Evolutionary conservation across 2,329 filamentous ascomycete genomes (phyloP), one percentile per base, ranked within the genome.

Genomic region (Cryphonectria radicalis): DNA sequence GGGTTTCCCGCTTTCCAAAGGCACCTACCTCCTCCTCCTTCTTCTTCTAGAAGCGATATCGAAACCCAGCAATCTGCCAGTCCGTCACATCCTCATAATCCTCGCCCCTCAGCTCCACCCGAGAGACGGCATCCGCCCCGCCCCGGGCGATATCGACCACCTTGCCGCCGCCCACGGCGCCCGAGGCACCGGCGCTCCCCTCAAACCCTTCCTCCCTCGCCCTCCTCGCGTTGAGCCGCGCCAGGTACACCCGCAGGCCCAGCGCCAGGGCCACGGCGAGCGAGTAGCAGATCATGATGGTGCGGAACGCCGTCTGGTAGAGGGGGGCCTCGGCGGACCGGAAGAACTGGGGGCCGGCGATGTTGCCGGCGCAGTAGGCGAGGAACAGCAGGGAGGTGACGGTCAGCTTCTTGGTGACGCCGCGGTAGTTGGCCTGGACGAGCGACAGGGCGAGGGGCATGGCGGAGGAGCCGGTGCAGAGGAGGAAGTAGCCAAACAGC

Each of bases 361-460:
- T 88, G 72, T 89, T 89, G 1, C 87, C 87, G 0, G 82, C 78
- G 68, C 87, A 89, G 74, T 89, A 89, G 3, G 83, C 84, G 13
- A 88, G 76, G 73, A 89, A 88, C 4, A 89, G 77, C 74, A 89
- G 75, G 0, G 86, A 86, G 1, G 86, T 89, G 69, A 89, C 84
- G 8, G 87, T 88, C 83, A 88, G 87, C 78, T 89, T 89, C 81
- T 89, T 89, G 43, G 87, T 88, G 28, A 88, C 85, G 22, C 87
- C 87, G 17, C 84, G 82, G 74, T 84, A 87, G 76, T 89, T 89
- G 22, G 85, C 82, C 76, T 87, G 85, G 4, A 88, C 84, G 0
- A 89, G 83, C 0, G 87, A 84, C 78, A 89, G 82, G 14, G 83
- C 82, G 1, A 90, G 82, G 0, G 88, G 87, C 79, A 90, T 82